These are phyloP conservation scores for Chlorella sp. DNA, from an alignment of 139 green algal species.

Conservation along the genomic window DNA sequence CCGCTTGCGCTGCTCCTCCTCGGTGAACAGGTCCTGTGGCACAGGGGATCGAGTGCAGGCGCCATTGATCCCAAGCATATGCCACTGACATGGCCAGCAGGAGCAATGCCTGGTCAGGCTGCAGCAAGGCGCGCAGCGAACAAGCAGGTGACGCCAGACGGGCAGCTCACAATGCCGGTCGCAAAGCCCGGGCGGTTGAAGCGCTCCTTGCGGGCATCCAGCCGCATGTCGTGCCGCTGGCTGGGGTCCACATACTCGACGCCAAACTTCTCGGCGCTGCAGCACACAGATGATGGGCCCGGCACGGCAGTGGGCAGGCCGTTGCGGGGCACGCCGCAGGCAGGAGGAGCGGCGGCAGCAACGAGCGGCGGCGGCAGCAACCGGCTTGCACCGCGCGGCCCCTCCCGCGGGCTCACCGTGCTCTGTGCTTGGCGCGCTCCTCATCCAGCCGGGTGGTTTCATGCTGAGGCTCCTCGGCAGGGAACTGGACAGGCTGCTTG, in stretches of 20 bases:
- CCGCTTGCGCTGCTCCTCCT: slow-evolving; percentile 77
- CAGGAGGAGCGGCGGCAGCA: not conserved
- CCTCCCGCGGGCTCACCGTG: not conserved
- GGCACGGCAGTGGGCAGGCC: not conserved
- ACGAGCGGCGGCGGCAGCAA: not conserved
- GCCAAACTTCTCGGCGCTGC: slow-evolving; percentile 72
- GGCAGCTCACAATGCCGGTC: slow-evolving; percentile 64
- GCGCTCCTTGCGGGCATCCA: slow-evolving; percentile 46
- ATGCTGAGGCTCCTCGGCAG: not conserved
- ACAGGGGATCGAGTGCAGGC: not conserved
- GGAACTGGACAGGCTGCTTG: slow-evolving; percentile 8
- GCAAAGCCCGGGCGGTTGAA: slow-evolving; percentile 56
- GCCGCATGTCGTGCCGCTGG: slow-evolving; percentile 50
- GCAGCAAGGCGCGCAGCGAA: not conserved
- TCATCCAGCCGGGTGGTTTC: not conserved
- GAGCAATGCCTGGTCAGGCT: not conserved
- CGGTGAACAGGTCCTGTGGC: slow-evolving; percentile 14
- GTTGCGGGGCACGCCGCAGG: not conserved
- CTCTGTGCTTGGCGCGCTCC: slow-evolving; percentile 17
- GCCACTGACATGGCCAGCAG: not conserved
- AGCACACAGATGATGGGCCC: not conserved
- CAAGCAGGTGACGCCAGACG: too few relatives aligned
- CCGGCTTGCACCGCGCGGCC: too few relatives aligned
- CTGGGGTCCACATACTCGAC: slow-evolving; percentile 60
- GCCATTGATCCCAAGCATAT: not conserved